Evolutionary conservation across 345 rosid genomes (phyloP), one percentile per base, ranked within the genome.

Genomic region (Alliaria petiolata): DNA sequence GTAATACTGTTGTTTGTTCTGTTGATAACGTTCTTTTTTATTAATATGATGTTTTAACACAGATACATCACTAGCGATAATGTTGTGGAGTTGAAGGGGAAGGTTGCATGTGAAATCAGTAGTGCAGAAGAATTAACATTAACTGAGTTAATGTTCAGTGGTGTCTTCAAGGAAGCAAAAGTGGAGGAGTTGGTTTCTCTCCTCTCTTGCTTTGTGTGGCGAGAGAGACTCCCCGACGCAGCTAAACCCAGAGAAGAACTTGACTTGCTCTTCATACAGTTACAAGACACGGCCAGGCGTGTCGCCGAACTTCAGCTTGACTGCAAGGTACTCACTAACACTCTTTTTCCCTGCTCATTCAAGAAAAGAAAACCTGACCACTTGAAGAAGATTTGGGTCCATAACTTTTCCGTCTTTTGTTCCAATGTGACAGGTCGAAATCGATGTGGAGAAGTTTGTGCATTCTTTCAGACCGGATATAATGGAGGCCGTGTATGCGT

Each of bases 161-260:
- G 99, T 49, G 88, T 82, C 62, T 75, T 92, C 33, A 92, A 92
- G 78, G 98, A 89, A 54, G 65, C 87, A 52, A 87, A 87, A 79
- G 92, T 92, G 59, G 98, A 95, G 80, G 93, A 95, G 67, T 80
- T 95, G 88, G 92, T 89, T 47, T 80, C 99, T 68, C 93, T 95
- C 51, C 99, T 95, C 74, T 95, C 98, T 71, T 95, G 99, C 78
- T 85, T 95, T 76, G 98, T 95, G 35, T 95, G 99, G 98, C 96
- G 78, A 65, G 98, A 95, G 77, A 89, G 87, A 80, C 93, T 95
- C 34, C 89, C 88, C 36, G 99, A 89, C 61, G 89, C 96, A 25
- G 76, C 89, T 62, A 91, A 95, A 77, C 98, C 97, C 40, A 81
- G 98, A 80, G 97, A 95, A 79, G 97, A 89, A 82, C 93, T 95